These are phyloP conservation scores for Colletotrichum costaricense DNA, from an alignment of 2,329 filamentous ascomycete genomes.

Conservation along the genomic window DNA sequence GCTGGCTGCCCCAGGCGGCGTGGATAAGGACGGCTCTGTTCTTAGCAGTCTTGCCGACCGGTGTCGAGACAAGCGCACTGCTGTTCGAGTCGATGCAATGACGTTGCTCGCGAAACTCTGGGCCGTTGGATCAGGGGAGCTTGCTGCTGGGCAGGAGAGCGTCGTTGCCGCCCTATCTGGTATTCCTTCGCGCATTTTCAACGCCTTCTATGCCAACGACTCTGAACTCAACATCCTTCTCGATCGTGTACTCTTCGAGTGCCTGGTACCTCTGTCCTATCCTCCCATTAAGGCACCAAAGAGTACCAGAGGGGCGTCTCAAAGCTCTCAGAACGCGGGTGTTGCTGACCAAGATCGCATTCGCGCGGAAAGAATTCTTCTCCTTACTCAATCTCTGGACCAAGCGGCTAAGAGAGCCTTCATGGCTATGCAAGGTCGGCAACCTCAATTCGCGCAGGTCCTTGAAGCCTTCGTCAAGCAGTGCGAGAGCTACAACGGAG, in stretches of 20 bases:
- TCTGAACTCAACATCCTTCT: conserved; percentile 85
- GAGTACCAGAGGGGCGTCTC: conserved; percentile 63
- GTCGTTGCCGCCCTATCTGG: conserved; percentile 81
- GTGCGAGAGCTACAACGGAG: conserved; percentile 93
- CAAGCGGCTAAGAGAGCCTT: conserved; percentile 85
- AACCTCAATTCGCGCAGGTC: conserved; percentile 78
- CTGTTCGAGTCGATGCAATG: conserved; percentile 89
- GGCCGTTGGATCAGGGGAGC: conserved; percentile 91
- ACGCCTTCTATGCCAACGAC: conserved; percentile 91
- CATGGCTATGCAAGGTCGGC: conserved; percentile 84
- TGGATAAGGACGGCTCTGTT: conserved; percentile 81
- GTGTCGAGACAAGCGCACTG: conserved; percentile 85
- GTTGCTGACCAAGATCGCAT: conserved; percentile 79
- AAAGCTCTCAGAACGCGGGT: conserved; percentile 55
- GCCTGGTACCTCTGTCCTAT: conserved; percentile 88
- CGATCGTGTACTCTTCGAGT: conserved; percentile 87
- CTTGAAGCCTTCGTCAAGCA: conserved; percentile 81
- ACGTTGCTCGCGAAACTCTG: conserved; percentile 86
- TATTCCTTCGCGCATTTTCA: conserved; percentile 87
- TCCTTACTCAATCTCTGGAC: conserved; percentile 84
- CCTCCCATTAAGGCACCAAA: conserved; percentile 72
- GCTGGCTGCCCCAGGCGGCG: conserved; percentile 79
- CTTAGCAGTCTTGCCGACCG: conserved; percentile 86
- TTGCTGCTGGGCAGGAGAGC: conserved; percentile 83
- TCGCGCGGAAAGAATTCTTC: conserved; percentile 84